Percentiles rank a stretch among this genome's conserved stretches.
Conservation (phyloP, 2,329 filamentous ascomycete species). For the Aspergillus piperis region DNA sequence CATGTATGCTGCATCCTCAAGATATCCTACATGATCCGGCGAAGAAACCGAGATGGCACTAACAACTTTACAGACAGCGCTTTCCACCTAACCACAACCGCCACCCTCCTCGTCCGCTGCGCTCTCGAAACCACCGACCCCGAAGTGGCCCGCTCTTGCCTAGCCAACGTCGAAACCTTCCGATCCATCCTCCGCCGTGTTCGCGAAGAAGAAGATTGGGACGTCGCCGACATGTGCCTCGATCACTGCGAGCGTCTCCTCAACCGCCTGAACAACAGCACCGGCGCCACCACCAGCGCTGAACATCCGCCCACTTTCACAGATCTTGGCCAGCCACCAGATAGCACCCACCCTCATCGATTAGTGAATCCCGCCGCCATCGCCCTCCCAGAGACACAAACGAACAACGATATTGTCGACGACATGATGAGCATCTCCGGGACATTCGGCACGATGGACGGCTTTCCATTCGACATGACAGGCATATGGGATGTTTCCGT, state of each 20-base stretch:
- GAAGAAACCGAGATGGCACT: slow-evolving; percentile 4
- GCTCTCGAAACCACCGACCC: slow-evolving; percentile 53
- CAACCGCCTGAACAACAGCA: slow-evolving; percentile 40
- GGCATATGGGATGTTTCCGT: slow-evolving; percentile 49
- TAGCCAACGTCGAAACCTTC: slow-evolving; percentile 51
- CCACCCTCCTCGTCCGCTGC: slow-evolving; percentile 55
- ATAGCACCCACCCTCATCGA: slow-evolving; percentile 20
- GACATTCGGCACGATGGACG: slow-evolving; percentile 49
- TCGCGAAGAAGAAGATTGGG: slow-evolving; percentile 55
- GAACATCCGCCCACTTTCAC: not conserved
- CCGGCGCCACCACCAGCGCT: slow-evolving; percentile 16
- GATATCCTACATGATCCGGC: not conserved
- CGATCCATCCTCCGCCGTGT: slow-evolving; percentile 51
- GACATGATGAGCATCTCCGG: slow-evolving; percentile 51
- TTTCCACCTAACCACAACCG: slow-evolving; percentile 56
- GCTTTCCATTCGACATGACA: slow-evolving; percentile 50
- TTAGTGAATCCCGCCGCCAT: slow-evolving; percentile 43
- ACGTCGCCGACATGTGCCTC: slow-evolving; percentile 57
- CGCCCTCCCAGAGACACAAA: slow-evolving; percentile 45
- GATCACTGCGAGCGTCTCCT: slow-evolving; percentile 52
- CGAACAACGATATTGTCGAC: slow-evolving; percentile 49
- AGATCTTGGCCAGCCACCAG: not conserved
- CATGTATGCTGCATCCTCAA: slow-evolving; percentile 35
- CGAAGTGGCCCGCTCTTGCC: slow-evolving; percentile 48
- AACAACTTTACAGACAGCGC: slow-evolving; percentile 44